Percentiles rank a stretch among this genome's conserved stretches.
These are phyloP conservation scores for Endoconidiophora polonica DNA, from an alignment of 2,329 filamentous ascomycete species.

Conservation along the genomic window DNA sequence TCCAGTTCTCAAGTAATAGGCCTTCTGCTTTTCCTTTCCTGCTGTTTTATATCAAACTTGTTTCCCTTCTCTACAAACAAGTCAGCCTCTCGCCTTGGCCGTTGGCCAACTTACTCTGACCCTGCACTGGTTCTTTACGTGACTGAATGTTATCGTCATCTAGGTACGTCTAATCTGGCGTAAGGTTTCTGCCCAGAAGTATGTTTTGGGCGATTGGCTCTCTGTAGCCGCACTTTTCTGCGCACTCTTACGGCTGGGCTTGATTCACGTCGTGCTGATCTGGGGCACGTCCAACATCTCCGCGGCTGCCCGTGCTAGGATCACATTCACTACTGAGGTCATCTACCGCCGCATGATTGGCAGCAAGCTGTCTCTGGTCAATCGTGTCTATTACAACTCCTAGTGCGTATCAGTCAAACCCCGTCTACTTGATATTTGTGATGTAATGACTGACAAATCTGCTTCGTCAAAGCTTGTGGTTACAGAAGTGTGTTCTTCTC, in stretches of 20 bases:
- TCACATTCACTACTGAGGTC: conserved; percentile 18
- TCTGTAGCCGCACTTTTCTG: conserved; percentile 26
- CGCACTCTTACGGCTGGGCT: conserved; percentile 15
- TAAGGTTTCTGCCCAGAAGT: conserved; percentile 14
- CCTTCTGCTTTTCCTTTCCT: no score
- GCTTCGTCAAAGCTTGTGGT: conserved; percentile 16
- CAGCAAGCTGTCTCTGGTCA: conserved; percentile 21
- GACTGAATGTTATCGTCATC: conserved; percentile 16
- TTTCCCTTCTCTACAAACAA: neutral
- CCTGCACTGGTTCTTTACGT: conserved; percentile 17
- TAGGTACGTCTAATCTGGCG: conserved; percentile 14
- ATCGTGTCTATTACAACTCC: conserved; percentile 20
- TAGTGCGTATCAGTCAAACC: conserved; percentile 18
- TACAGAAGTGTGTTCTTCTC: conserved; percentile 18
- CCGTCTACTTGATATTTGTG: neutral
- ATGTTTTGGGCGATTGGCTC: conserved; percentile 16
- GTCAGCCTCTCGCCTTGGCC: conserved; percentile 3
- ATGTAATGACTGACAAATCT: neutral
- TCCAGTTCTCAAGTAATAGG: no score
- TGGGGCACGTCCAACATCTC: conserved; percentile 24
- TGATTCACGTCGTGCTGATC: conserved; percentile 21
- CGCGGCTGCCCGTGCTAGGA: conserved; percentile 13
- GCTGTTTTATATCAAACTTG: no score
- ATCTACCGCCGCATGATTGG: conserved; percentile 21
- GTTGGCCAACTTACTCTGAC: conserved; percentile 6